Evolutionary conservation across 148 eudicot genomes (phyloP).

Genomic region (Cornus florida): DNA sequence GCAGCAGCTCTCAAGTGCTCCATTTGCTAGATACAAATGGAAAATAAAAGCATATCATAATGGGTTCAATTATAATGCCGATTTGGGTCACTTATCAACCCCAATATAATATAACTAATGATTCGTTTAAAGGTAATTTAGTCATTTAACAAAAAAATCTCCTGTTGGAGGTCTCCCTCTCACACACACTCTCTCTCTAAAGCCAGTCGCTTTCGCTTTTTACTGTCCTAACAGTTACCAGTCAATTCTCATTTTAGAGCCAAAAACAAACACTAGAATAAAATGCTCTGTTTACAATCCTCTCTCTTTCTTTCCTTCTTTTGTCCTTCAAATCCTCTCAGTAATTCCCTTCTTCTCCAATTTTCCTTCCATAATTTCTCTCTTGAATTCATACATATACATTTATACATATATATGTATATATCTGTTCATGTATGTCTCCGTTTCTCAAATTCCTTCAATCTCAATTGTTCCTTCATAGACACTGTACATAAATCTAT

Average conservation of each 20-base stretch:
- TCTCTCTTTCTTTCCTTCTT: not conserved
- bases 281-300: slow-evolving; percentile 13
- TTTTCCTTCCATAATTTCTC: not conserved
- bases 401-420: not conserved
- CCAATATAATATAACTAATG: no score
- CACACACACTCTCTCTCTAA: not conserved
- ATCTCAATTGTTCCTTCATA: not conserved
- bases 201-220: slow-evolving; percentile 5
- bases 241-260: not conserved
- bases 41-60: no score
- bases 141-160: not conserved
- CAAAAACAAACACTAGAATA: not conserved
- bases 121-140: not conserved
- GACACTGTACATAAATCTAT: not conserved
- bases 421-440: not conserved
- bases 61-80: no score
- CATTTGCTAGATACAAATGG: no score
- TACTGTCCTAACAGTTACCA: slow-evolving; percentile 7
- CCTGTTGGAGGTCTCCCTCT: not conserved
- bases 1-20: no score
- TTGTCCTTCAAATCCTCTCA: not conserved
- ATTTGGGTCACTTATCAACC: no score
- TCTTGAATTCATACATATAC: not conserved
- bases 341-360: not conserved
- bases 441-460: not conserved